phyloP scores from a whole-genome alignment of 2,329 filamentous ascomycete genomes.

The Penicillium occitanis region DNA sequence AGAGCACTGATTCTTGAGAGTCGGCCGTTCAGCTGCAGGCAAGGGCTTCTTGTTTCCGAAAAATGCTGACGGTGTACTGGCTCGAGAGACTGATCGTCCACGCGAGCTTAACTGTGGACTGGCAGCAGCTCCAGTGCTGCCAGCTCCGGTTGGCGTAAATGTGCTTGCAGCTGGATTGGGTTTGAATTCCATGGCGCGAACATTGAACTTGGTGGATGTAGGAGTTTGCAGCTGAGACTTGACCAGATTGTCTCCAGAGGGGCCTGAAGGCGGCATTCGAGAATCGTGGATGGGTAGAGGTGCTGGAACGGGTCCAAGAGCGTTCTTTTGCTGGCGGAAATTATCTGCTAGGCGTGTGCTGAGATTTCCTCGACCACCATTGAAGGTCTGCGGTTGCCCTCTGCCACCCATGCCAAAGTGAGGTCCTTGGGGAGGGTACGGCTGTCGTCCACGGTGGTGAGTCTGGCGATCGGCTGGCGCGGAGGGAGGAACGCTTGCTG shows the following conservation, averaged over 20 bases:
- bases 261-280: constrained; percentile 72
- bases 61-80: constrained; percentile 53
- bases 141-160: constrained; percentile 68
- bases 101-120: constrained; percentile 68
- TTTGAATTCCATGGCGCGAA: constrained; percentile 72
- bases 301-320: constrained; percentile 48
- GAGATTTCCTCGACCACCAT: constrained; percentile 47
- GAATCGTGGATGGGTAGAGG: constrained; percentile 63
- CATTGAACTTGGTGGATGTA: constrained; percentile 59
- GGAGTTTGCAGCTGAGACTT: constrained; percentile 53
- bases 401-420: constrained; percentile 42
- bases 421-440: constrained; percentile 47
- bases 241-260: constrained; percentile 58
- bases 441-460: constrained; percentile 48
- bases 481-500: constrained; percentile 47
- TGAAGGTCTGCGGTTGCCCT: constrained; percentile 44
- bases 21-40: constrained; percentile 56
- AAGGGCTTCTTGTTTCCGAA: constrained; percentile 72
- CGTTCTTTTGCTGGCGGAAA: constrained; percentile 53
- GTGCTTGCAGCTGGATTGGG: constrained; percentile 77
- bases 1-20: constrained; percentile 59
- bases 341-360: constrained; percentile 54
- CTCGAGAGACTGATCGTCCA: constrained; percentile 47
- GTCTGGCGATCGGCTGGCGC: constrained; percentile 50
- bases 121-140: constrained; percentile 60